Evolutionary conservation across 805 yeast species (phyloP), one percentile per base, ranked within the genome.

Genomic region (Suhomyces xylopsoci): DNA sequence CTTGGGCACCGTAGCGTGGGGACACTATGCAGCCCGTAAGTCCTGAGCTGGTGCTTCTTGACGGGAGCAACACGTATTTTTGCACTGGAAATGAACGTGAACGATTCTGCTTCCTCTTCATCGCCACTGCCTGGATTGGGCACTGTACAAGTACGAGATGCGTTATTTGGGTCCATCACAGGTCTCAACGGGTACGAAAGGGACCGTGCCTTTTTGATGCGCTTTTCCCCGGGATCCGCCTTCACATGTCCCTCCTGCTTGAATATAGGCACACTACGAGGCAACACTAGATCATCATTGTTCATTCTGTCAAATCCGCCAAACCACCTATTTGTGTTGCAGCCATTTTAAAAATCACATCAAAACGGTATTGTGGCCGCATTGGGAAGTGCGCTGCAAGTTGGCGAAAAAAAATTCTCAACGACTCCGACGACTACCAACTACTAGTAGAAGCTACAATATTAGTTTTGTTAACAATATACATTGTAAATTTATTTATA

Each of bases 311-410:
- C 42, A 38, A 38, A 19, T 7, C 17, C 8, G 17, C 17, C 36
- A 32, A 32, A 1, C 36, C 41, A 40, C 17, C 54, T 44, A 43
- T 54, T 56, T 56, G 60, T 58, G 62, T 57, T 58, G 61, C 62
- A 58, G 54, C 59, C 55, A 38, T 38, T 38, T 38, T 1, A 54
- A 38, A 38, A 32, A 6, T 32, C 12, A 32, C 36, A 32, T 32
- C 36, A 32, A n/a, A 32, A 32, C 6, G 6, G 8, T 38, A 19
- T 8, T 19, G 42, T 17, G 42, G 24, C 42, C 42, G 42, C 42
- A 38, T 38, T 17, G 24, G 24, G 42, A 38, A 38, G 42, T 19
- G 42, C 42, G 42, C 42, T 38, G 42, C 42, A 38, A 38, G 15
- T 4, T 17, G 24, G 42, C 20, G n/a, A 38, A 19, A 38, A 38